Conservation (phyloP, 257 asterid species). For the Oldenlandia corymbosa region DNA sequence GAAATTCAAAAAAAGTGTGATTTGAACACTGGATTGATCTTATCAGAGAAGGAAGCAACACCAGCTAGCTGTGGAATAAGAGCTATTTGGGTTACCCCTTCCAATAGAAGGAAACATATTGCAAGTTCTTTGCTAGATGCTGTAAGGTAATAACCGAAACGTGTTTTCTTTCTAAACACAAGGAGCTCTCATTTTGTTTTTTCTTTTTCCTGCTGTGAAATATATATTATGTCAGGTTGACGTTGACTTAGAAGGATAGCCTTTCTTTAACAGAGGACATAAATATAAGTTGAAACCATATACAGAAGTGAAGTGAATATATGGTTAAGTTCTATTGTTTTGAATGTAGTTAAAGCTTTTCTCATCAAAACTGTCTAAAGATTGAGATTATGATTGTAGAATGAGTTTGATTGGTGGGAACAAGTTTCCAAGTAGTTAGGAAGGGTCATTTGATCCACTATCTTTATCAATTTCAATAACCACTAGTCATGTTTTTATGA, state of each 20-base stretch:
- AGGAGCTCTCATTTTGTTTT: background rate
- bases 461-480: background rate
- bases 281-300: background rate
- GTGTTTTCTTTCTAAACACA: no score
- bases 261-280: background rate
- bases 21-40: slow-evolving; percentile 36
- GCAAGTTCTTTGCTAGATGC: slow-evolving; percentile 75
- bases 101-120: slow-evolving; percentile 67
- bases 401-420: background rate
- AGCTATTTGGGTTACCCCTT: slow-evolving; percentile 86
- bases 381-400: background rate
- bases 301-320: background rate
- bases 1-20: slow-evolving; percentile 27
- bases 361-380: background rate
- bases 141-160: slow-evolving; percentile 40
- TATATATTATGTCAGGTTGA: no score
- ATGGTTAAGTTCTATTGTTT: background rate
- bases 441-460: background rate
- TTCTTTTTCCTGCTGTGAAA: background rate
- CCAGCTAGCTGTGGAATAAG: slow-evolving; percentile 77
- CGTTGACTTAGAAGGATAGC: background rate
- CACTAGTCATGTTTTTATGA: background rate
- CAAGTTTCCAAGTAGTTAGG: background rate
- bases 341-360: background rate
- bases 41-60: slow-evolving; percentile 43